These are phyloP conservation scores for Septoria petroselini DNA, from an alignment of 2,329 filamentous ascomycete genomes.

Conservation along the genomic window DNA sequence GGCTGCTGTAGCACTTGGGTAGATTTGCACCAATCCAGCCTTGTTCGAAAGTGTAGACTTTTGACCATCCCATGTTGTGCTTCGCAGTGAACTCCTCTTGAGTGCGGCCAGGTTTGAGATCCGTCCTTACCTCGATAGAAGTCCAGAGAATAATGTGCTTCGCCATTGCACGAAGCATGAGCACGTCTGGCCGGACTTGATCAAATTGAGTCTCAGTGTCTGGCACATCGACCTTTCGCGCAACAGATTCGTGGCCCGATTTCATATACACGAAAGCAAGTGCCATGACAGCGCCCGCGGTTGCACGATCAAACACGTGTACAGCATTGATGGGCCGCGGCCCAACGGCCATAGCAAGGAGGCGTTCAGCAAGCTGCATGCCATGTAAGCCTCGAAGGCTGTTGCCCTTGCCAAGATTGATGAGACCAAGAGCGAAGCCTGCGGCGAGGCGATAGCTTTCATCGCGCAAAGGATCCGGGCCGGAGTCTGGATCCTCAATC, in stretches of 20 bases:
- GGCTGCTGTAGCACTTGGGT: conserved; percentile 63
- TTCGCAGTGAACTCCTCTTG: background rate
- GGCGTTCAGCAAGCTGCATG: conserved; percentile 85
- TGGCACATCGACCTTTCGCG: conserved; percentile 88
- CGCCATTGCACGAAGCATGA: conserved; percentile 83
- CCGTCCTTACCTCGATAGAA: conserved; percentile 60
- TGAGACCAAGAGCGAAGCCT: conserved; percentile 87
- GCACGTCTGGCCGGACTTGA: conserved; percentile 88
- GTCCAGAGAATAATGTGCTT: conserved; percentile 94
- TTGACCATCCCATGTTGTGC: background rate
- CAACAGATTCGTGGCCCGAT: conserved; percentile 80
- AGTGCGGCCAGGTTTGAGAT: background rate
- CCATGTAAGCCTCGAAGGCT: conserved; percentile 87
- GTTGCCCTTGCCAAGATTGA: conserved; percentile 88
- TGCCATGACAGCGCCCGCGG: conserved; percentile 87
- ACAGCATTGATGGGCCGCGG: conserved; percentile 89
- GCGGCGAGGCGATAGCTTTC: conserved; percentile 96
- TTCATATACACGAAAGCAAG: conserved; percentile 96
- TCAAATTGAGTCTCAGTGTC: conserved; percentile 89
- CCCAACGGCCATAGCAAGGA: conserved; percentile 79
- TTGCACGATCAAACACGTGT: conserved; percentile 88
- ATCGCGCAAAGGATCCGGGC: conserved; percentile 76
- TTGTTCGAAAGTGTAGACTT: conserved; percentile 12
- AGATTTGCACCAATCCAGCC: conserved; percentile 72
- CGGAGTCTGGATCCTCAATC: conserved; percentile 64